Conservation (phyloP, 2,329 filamentous ascomycete genomes). For the Ceratocystis cacaofunesta region DNA sequence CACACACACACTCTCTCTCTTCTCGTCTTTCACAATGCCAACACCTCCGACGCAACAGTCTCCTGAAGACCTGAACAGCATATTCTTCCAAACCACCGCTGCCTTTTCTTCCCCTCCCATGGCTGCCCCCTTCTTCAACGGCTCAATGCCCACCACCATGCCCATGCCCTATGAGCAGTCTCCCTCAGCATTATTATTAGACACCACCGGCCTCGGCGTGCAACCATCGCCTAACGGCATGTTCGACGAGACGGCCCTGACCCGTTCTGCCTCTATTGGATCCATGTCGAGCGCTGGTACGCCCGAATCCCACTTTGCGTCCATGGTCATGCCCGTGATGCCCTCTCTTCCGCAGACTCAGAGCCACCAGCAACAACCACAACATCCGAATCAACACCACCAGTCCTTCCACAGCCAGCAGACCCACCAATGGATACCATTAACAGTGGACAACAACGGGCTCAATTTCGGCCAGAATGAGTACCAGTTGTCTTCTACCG, state of each 20-base stretch:
- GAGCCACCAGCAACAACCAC: slow-evolving; percentile 4
- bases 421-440: slow-evolving; percentile 35
- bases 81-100: neutral
- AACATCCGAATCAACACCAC: slow-evolving; percentile 1
- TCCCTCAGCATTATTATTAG: neutral
- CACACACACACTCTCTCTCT: neutral
- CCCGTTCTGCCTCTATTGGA: slow-evolving; percentile 11
- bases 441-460: slow-evolving; percentile 8
- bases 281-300: slow-evolving; percentile 8
- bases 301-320: slow-evolving; percentile 7
- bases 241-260: slow-evolving; percentile 7
- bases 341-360: neutral
- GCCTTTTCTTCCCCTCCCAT: neutral
- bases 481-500: slow-evolving; percentile 22
- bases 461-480: slow-evolving; percentile 32
- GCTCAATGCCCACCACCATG: slow-evolving; percentile 5
- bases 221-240: neutral
- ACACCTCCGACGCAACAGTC: slow-evolving; percentile 7
- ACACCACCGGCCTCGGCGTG: neutral
- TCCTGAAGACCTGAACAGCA: neutral
- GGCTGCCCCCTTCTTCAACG: slow-evolving; percentile 5
- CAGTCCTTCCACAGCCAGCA: slow-evolving; percentile 38
- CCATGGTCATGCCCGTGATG: slow-evolving; percentile 2
- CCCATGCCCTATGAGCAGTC: slow-evolving; percentile 4
- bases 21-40: neutral